Percentiles rank a stretch among this genome's conserved stretches.
Conservation (phyloP, 495 filamentous ascomycete genomes). For the Penicillium diatomitis region DNA sequence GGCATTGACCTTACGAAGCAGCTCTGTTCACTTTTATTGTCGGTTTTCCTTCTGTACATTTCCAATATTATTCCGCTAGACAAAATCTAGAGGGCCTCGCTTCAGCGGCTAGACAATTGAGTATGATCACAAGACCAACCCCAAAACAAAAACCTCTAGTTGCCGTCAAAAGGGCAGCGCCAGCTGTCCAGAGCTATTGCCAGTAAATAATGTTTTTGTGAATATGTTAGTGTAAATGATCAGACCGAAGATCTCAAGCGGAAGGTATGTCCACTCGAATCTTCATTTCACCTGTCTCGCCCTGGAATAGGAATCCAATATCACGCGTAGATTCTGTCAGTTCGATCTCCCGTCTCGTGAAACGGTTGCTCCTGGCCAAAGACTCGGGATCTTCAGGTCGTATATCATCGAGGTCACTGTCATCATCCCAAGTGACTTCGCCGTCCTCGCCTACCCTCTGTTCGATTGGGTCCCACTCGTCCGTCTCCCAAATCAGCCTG, state of each 20-base stretch:
- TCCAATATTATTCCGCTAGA: constrained; percentile 3
- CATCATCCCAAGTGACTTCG: constrained; percentile 42
- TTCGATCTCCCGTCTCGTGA: constrained; percentile 68
- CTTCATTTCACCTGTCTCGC: constrained; percentile 45
- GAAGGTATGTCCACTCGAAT: constrained; percentile 53
- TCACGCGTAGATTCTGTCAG: constrained; percentile 71
- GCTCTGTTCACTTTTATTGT: constrained; percentile 6
- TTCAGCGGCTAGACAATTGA: constrained; percentile 3
- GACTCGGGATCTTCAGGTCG: constrained; percentile 1
- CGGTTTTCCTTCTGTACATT: constrained; percentile 11
- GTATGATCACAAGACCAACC: background rate
- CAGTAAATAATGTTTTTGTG: no score
- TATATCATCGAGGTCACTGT: constrained; percentile 44
- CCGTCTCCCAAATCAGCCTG: constrained; percentile 69
- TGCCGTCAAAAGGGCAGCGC: no score
- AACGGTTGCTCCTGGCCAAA: constrained; percentile 28
- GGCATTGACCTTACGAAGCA: background rate
- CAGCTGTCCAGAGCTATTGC: no score
- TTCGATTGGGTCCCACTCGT: constrained; percentile 71
- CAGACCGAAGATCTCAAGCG: background rate
- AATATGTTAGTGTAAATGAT: no score
- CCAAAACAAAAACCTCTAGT: background rate
- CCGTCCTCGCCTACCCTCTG: constrained; percentile 43
- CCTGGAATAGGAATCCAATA: constrained; percentile 75
- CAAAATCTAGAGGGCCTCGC: no score